phyloP scores from a whole-genome alignment of 179 eudicot species.

The Amaranthus tricolor region DNA sequence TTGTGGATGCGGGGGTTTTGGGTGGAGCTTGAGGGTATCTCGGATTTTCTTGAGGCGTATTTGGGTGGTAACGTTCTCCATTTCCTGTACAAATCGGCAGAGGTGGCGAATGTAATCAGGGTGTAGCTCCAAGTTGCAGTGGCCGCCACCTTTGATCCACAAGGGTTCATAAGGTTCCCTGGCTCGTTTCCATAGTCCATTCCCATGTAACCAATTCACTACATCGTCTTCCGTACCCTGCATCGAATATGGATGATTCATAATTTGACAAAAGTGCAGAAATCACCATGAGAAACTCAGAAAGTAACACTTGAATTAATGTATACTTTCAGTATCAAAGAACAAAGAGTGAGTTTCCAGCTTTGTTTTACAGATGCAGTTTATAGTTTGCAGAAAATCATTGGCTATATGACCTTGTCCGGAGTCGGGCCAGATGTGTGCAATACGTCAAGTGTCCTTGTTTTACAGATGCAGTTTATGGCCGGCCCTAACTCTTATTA shows the following conservation, averaged over 20 bases:
- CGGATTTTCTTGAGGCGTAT: conserved; percentile 63
- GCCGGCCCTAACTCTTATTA: too few relatives aligned
- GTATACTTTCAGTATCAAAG: too few relatives aligned
- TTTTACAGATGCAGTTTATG: too few relatives aligned
- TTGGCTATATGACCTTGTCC: too few relatives aligned
- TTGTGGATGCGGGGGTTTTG: conserved; percentile 21
- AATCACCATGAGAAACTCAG: not conserved
- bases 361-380: too few relatives aligned
- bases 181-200: conserved; percentile 81
- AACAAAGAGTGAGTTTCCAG: too few relatives aligned
- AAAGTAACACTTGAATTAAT: not conserved
- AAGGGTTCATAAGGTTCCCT: conserved; percentile 94
- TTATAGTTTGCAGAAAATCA: too few relatives aligned
- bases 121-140: conserved; percentile 93
- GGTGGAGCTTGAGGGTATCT: conserved; percentile 33
- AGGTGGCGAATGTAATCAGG: conserved; percentile 96
- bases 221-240: conserved; percentile 99
- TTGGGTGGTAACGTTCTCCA: conserved; percentile 81
- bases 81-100: conserved; percentile 70
- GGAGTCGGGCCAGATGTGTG: too few relatives aligned
- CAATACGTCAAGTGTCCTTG: too few relatives aligned
- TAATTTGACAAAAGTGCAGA: too few relatives aligned
- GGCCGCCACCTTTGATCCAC: conserved; percentile 99
- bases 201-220: conserved; percentile 87
- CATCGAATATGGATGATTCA: not conserved